phyloP scores from a whole-genome alignment of 306 rosid genomes.

The Rosa lucieae region DNA sequence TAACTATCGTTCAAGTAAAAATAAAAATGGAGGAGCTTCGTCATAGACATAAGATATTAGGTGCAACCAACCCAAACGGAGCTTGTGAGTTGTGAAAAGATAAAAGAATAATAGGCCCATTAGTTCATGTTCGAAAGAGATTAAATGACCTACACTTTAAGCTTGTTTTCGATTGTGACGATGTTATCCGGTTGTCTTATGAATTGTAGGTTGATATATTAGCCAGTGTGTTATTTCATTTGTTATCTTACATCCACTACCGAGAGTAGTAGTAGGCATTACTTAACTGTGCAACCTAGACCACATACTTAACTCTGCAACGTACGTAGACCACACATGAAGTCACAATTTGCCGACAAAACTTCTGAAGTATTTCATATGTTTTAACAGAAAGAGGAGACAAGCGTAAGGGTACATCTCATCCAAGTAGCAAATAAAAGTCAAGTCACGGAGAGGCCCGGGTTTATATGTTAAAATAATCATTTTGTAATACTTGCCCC shows the following conservation, averaged over 20 bases:
- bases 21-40: neutral
- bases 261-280: neutral
- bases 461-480: neutral
- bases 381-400: conserved; percentile 37
- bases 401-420: conserved; percentile 30
- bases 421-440: conserved; percentile 34
- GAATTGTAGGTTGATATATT: too few relatives aligned
- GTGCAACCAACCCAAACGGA: neutral
- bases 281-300: too few relatives aligned
- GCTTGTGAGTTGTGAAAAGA: neutral
- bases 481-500: neutral
- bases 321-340: neutral
- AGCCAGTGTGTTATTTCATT: too few relatives aligned
- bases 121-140: neutral
- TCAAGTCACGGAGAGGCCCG: neutral
- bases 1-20: neutral
- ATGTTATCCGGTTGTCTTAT: too few relatives aligned
- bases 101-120: neutral
- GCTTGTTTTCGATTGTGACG: too few relatives aligned
- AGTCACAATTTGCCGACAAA: neutral
- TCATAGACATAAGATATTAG: neutral
- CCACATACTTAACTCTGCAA: too few relatives aligned
- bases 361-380: neutral
- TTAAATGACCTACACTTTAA: neutral
- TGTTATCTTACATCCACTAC: neutral